phyloP scores from a whole-genome alignment of 148 eudicot genomes.

The Amaranthus cruentus region DNA sequence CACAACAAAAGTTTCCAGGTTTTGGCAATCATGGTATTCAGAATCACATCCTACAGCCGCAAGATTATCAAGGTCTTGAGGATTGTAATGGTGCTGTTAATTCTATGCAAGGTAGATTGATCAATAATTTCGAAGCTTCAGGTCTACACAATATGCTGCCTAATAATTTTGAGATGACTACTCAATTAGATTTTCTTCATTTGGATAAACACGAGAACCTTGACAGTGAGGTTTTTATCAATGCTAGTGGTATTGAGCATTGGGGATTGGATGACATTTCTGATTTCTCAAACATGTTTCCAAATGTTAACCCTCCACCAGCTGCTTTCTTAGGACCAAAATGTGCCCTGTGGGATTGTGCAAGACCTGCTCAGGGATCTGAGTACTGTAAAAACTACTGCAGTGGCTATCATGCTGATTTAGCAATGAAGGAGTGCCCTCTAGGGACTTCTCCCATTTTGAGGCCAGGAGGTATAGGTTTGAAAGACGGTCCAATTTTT shows the following conservation, averaged over 20 bases:
- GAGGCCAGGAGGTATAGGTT: slow-evolving; percentile 45
- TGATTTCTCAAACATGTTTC: slow-evolving; percentile 26
- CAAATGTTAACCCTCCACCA: slow-evolving; percentile 33
- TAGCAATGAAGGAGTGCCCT: slow-evolving; percentile 41
- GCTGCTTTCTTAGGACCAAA: slow-evolving; percentile 44
- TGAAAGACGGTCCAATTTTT: slow-evolving; percentile 44
- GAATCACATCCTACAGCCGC: slow-evolving; percentile 8
- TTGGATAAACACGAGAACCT: slow-evolving; percentile 19
- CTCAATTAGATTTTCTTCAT: slow-evolving; percentile 25
- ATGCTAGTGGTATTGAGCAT: slow-evolving; percentile 22
- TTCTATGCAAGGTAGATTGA: slow-evolving; percentile 15
- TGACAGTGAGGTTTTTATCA: slow-evolving; percentile 30
- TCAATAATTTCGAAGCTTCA: slow-evolving; percentile 30
- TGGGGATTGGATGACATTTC: slow-evolving; percentile 31
- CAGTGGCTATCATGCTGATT: slow-evolving; percentile 37
- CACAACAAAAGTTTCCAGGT: slow-evolving; percentile 20
- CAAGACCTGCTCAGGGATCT: slow-evolving; percentile 37
- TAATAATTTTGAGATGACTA: slow-evolving; percentile 19
- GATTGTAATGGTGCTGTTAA: slow-evolving; percentile 19
- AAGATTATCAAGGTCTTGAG: slow-evolving; percentile 32
- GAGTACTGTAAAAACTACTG: slow-evolving; percentile 39
- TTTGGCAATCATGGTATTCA: background rate
- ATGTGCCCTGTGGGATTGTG: slow-evolving; percentile 52
- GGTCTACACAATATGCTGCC: slow-evolving; percentile 20
- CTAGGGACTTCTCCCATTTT: slow-evolving; percentile 41